These are phyloP conservation scores for Ananas comosus DNA, from an alignment of 176 grass and related monocot species.

Conservation along the genomic window DNA sequence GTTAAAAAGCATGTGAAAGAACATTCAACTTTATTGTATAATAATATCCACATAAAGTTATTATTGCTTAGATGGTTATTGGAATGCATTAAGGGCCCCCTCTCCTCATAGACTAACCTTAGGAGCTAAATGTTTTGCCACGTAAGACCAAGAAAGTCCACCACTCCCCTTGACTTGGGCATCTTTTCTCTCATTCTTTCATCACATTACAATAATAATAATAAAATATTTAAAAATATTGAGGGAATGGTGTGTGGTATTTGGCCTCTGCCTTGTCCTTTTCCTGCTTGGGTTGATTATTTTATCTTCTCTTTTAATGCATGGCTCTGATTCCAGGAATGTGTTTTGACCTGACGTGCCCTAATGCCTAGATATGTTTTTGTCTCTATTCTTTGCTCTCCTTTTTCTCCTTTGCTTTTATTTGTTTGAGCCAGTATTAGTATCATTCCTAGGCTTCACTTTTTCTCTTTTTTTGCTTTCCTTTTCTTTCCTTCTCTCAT, in stretches of 20 bases:
- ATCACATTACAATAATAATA: slow-evolving; percentile 28
- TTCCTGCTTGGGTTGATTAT: slow-evolving; percentile 25
- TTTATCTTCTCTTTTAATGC: slow-evolving; percentile 66
- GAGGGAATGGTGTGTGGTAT: slow-evolving; percentile 28
- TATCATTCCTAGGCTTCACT: slow-evolving; percentile 18
- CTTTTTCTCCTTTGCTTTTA: not conserved
- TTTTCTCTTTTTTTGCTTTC: slow-evolving; percentile 34
- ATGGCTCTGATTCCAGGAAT: slow-evolving; percentile 84
- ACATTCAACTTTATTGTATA: not conserved
- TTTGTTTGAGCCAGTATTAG: slow-evolving; percentile 3
- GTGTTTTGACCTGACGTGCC: slow-evolving; percentile 76
- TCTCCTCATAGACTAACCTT: slow-evolving; percentile 10
- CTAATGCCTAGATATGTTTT: slow-evolving; percentile 46
- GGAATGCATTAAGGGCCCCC: not conserved
- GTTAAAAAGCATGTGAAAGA: slow-evolving; percentile 2
- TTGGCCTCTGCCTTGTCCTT: slow-evolving; percentile 57
- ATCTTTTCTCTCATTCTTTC: slow-evolving; percentile 35
- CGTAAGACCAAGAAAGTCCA: slow-evolving; percentile 71
- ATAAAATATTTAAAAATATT: slow-evolving; percentile 4
- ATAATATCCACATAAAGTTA: not conserved
- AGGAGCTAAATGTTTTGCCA: slow-evolving; percentile 46
- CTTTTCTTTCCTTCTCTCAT: slow-evolving; percentile 25
- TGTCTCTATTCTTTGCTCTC: not conserved
- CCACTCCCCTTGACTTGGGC: slow-evolving; percentile 47
- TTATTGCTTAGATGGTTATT: slow-evolving; percentile 2